Base-by-base conservation (phyloP, 257 asterid species). In the Plantago elongata region DNA sequence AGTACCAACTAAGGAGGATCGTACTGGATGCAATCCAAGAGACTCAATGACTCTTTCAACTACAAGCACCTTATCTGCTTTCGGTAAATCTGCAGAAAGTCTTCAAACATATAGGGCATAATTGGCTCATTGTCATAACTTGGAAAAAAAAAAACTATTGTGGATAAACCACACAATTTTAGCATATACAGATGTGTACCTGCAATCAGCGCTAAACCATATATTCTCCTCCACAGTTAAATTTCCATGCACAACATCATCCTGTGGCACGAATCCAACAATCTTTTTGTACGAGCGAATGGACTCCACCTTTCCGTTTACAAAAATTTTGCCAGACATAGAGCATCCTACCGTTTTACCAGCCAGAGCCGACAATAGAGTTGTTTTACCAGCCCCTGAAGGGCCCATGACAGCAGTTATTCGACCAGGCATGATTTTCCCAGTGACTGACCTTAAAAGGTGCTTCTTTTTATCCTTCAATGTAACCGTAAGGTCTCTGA, bases 381-480 rank as follows among this genome's bases (percentile, higher is more conserved):
- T 92, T 44, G 98, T 92, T 76, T 92, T 92, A 34, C 98, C 99
- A 34, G 99, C 97, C 46, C 99, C 99, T 0, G 99, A 92, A 12
- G 97, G 99, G 16, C 99, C 99, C 99, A 92, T 92, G 16, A 89
- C 93, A 74, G 99, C 99, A 44, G 99, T 86, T 37, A 92, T 87
- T 15, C 89, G 85, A 67, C 95, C 90, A 30, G 97, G 91, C 72
- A 55, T 73, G 61, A 92, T 84, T 70, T 83, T 90, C 27, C 99
- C 99, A 1, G 77, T 84, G 60, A 89, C 75, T 40, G 83, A 84
- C 79, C 93, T 81, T 63, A 92, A 80, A 60, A 92, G 88, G 67
- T 72, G 83, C 64, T 74, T 84, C 72, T 81, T 79, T 70, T 83
- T 79, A 43, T 89, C 86, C 60, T 86, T 92, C 77, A 92, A 65